Evolutionary conservation across 2,329 filamentous ascomycete genomes (phyloP).

Genomic region (Penicillium brevicompactum): DNA sequence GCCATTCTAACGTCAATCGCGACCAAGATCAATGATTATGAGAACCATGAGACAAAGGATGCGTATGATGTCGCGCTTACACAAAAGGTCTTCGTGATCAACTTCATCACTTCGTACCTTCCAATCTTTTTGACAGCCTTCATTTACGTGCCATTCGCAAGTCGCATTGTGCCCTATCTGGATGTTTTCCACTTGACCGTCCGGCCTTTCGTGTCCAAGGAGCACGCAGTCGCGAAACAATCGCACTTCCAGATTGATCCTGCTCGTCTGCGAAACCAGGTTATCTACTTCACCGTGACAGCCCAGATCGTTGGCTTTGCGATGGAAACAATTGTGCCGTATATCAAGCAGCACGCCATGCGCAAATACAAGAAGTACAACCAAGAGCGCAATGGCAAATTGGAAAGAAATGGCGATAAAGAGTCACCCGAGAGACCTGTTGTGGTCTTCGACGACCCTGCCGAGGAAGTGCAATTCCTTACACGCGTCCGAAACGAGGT

Average conservation of each 20-base stretch:
- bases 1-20: slow-evolving; percentile 80
- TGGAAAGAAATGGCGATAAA: slow-evolving; percentile 24
- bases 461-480: slow-evolving; percentile 81
- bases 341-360: slow-evolving; percentile 76
- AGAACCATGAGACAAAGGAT: slow-evolving; percentile 91
- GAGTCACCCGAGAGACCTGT: slow-evolving; percentile 37
- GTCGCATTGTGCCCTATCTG: slow-evolving; percentile 81
- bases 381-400: slow-evolving; percentile 30
- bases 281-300: slow-evolving; percentile 96
- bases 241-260: slow-evolving; percentile 79
- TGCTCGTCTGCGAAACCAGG: slow-evolving; percentile 79
- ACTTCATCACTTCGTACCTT: slow-evolving; percentile 95
- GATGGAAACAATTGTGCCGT: slow-evolving; percentile 83
- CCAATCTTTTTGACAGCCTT: slow-evolving; percentile 89
- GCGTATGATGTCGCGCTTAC: slow-evolving; percentile 82
- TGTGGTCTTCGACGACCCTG: slow-evolving; percentile 62
- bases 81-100: slow-evolving; percentile 94
- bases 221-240: slow-evolving; percentile 65
- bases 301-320: slow-evolving; percentile 89
- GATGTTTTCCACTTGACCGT: slow-evolving; percentile 82
- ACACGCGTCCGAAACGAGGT: slow-evolving; percentile 82
- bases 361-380: slow-evolving; percentile 63
- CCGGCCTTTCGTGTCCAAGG: slow-evolving; percentile 72
- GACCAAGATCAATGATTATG: slow-evolving; percentile 74
- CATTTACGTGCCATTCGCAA: slow-evolving; percentile 91